Base-by-base conservation (phyloP, 352 stramenopile genomes). In the Thraustochytrium sp. region DNA sequence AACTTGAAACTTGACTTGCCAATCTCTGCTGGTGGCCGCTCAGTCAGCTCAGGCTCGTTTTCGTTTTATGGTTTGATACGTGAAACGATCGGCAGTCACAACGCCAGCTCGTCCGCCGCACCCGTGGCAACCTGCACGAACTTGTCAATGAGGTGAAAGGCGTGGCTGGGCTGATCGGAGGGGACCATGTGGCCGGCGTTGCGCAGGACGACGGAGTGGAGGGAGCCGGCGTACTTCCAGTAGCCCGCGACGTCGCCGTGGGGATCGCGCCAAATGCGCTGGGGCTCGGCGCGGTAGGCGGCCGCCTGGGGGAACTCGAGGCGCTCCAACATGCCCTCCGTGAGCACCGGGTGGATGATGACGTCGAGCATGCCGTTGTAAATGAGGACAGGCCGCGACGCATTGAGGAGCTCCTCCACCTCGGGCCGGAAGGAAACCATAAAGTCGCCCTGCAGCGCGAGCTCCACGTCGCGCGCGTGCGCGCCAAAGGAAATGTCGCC, bases 341-440 rank as follows among this genome's bases (percentile, higher is more conserved):
- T 88, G 34, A 87, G 59, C n/a, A 72, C 56, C 26, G 85, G n/a
- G 46, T 83, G 78, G 44, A 88, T 82, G 56, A 88, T 88, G 85
- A 88, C 61, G 74, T 88, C 86, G 31, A 85, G 44, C 56, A 87
- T 77, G 42, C 86, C 86, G 16, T 51, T 78, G 86, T 88, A 88
- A 40, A 88, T 76, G 21, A 88, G 80, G 26, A 88, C 85, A 9
- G 72, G 59, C 23, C 48, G 23, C 49, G 85, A 46, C 29, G 29
- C 37, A 23, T 78, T 51, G 34, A 86, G 38, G 44, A 77, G 80
- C n/a, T 46, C n/a, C 72, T 85, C 78, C 16, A 85, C 73, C 40
- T 86, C 61, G n/a, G 84, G 48, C 21, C 87, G 63, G 21, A 87
- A 53, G 37, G 82, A 64, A 26, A 87, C 82, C 85, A 87, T 87